phyloP scores from a whole-genome alignment of 768 basidiomycete genomes.

The Leccinum rimulosum region DNA sequence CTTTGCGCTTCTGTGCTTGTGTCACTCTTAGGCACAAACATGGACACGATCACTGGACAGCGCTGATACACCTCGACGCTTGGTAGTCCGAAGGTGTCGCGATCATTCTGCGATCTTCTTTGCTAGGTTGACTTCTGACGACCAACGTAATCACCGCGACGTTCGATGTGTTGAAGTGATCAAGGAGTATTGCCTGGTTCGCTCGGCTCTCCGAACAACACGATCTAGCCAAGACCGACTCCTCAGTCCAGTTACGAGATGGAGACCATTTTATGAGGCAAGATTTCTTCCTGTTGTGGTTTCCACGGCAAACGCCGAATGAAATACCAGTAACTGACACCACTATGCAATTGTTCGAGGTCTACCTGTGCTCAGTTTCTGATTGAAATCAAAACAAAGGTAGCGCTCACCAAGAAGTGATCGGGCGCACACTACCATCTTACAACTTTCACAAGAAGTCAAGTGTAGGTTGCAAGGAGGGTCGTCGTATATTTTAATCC shows the following conservation, averaged over 20 bases:
- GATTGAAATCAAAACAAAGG: neutral
- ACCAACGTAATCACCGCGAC: constrained; percentile 17
- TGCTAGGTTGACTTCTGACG: constrained; percentile 13
- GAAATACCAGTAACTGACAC: neutral
- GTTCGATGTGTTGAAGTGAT: neutral
- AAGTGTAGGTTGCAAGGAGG: neutral
- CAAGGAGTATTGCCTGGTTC: neutral
- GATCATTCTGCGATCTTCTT: constrained; percentile 17
- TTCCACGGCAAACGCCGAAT: neutral
- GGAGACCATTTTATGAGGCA: neutral
- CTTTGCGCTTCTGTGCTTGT: neutral
- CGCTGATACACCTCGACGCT: neutral
- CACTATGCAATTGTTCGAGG: neutral
- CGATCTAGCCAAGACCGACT: neutral
- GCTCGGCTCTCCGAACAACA: neutral
- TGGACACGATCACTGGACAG: neutral
- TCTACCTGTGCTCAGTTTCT: neutral
- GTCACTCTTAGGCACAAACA: neutral
- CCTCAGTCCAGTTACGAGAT: neutral
- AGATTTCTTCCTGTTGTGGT: neutral
- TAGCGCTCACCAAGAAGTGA: neutral
- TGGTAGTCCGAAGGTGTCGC: constrained; percentile 19
- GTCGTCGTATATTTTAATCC: neutral
- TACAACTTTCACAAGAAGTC: neutral
- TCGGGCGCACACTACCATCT: neutral